Percentiles rank a stretch among this genome's conserved stretches.
phyloP scores from a whole-genome alignment of 2,329 filamentous ascomycete species.

The Pestalotiopsis sp. region DNA sequence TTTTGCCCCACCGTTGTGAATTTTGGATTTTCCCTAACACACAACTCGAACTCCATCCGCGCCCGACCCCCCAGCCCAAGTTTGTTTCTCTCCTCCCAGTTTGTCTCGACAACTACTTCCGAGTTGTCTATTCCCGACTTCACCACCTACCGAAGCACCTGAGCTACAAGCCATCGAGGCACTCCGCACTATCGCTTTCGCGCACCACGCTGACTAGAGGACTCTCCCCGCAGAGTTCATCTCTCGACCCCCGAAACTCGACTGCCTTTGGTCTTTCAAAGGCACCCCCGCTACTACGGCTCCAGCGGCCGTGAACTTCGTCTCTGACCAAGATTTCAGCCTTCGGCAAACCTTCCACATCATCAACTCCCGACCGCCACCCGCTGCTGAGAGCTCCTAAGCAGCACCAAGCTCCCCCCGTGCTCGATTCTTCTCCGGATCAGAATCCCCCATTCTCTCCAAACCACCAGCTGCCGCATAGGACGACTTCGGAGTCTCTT shows the following conservation, averaged over 20 bases:
- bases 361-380: conserved; percentile 67
- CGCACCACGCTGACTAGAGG: background rate
- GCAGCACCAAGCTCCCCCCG: conserved; percentile 47
- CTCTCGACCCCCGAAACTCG: conserved; percentile 15
- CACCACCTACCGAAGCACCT: background rate
- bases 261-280: conserved; percentile 71
- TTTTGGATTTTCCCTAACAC: conserved; percentile 8
- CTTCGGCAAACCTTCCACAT: conserved; percentile 66
- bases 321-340: conserved; percentile 73
- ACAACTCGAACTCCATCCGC: conserved; percentile 1
- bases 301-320: conserved; percentile 62
- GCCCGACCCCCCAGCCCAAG: background rate
- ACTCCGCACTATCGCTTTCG: background rate
- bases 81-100: conserved; percentile 7
- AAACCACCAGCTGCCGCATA: conserved; percentile 98
- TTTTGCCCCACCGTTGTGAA: conserved; percentile 11
- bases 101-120: conserved; percentile 10
- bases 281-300: conserved; percentile 63
- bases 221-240: background rate
- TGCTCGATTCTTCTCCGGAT: conserved; percentile 53
- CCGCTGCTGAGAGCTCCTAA: conserved; percentile 54
- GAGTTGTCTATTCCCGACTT: background rate
- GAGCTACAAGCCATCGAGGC: background rate
- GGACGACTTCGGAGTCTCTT: conserved; percentile 97
- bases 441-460: conserved; percentile 57